Evolutionary conservation across 805 yeast genomes (phyloP).

Genomic region (Priceomyces castillae): DNA sequence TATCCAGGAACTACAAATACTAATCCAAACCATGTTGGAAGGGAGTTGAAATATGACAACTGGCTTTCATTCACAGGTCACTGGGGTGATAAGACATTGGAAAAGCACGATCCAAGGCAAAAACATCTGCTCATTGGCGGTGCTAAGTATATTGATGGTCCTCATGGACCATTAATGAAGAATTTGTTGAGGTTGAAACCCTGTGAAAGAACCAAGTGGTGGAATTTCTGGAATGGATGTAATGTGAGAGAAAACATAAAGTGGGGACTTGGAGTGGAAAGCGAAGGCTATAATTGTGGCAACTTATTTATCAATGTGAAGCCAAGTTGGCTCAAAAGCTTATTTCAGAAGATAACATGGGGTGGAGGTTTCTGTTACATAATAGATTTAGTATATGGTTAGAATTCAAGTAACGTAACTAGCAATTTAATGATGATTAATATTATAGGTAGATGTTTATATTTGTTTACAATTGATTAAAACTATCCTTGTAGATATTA

Average conservation of each 20-base stretch:
- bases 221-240: constrained; percentile 85
- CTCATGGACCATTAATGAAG: constrained; percentile 83
- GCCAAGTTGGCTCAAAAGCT: constrained; percentile 49
- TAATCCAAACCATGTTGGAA: constrained; percentile 45
- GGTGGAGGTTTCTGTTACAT: constrained; percentile 60
- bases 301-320: constrained; percentile 51
- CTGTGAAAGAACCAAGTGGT: constrained; percentile 88
- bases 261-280: constrained; percentile 85
- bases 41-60: constrained; percentile 55
- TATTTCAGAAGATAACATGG: constrained; percentile 53
- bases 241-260: constrained; percentile 69
- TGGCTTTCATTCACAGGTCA: constrained; percentile 83
- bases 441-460: not conserved
- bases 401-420: constrained; percentile 5
- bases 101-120: constrained; percentile 72
- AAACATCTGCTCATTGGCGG: constrained; percentile 80
- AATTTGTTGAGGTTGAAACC: constrained; percentile 66
- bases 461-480: no score
- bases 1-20: constrained; percentile 39
- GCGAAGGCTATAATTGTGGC: constrained; percentile 84
- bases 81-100: constrained; percentile 86
- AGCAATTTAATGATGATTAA: not conserved
- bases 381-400: constrained; percentile 51
- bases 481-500: no score
- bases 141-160: constrained; percentile 90